Evolutionary conservation across 306 rosid species (phyloP).

Genomic region (Delonix regia): DNA sequence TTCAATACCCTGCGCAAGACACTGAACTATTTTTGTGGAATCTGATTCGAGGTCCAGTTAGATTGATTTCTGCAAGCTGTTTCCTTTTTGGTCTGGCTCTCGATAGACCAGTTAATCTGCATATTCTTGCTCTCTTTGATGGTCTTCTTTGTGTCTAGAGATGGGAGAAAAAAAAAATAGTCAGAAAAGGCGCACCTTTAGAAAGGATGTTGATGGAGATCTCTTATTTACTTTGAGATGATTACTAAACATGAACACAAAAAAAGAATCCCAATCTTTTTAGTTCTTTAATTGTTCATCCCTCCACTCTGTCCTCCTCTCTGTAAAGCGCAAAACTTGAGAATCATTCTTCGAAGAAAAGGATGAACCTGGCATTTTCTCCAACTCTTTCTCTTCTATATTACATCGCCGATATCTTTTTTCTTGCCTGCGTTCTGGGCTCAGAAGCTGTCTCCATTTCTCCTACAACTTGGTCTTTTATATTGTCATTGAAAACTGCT

Average conservation of each 20-base stretch:
- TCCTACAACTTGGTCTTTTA: conserved; percentile 71
- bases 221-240: conserved; percentile 29
- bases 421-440: conserved; percentile 2
- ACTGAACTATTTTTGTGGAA: neutral
- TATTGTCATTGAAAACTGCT: conserved; percentile 61
- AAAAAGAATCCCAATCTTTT: conserved; percentile 31
- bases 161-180: neutral
- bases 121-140: neutral
- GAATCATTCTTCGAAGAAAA: conserved; percentile 43
- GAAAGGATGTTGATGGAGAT: conserved; percentile 36
- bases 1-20: neutral
- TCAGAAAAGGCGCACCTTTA: conserved; percentile 36
- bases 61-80: neutral
- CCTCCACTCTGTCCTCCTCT: too few relatives aligned
- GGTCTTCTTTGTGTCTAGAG: conserved; percentile 14
- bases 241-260: conserved; percentile 9
- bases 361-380: conserved; percentile 52
- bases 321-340: conserved; percentile 50
- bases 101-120: neutral
- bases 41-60: conserved; percentile 6
- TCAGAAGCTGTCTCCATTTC: conserved; percentile 59
- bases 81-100: too few relatives aligned
- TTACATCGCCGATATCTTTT: neutral
- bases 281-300: conserved; percentile 34
- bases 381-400: conserved; percentile 15